Conservation (phyloP, 2,329 filamentous ascomycete genomes). For the Hymenoscyphus occultus region DNA sequence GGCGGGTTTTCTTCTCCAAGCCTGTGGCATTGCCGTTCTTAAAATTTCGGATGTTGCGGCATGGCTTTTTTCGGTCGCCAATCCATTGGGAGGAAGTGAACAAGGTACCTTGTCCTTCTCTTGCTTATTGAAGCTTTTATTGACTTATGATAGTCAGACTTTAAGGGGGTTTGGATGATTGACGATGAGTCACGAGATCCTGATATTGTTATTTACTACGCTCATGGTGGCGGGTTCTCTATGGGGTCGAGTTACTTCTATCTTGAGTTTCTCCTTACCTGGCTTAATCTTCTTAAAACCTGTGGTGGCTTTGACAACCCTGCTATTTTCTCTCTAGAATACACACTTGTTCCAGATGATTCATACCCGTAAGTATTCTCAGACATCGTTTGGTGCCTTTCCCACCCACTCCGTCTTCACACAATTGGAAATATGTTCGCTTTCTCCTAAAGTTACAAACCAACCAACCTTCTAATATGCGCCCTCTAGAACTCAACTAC, state of each 20-base stretch:
- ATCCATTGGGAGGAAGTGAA: constrained; percentile 62
- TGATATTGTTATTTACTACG: constrained; percentile 79
- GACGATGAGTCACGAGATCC: constrained; percentile 57
- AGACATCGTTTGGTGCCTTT: neutral
- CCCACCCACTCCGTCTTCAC: neutral
- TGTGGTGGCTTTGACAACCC: constrained; percentile 69
- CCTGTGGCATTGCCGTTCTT: constrained; percentile 70
- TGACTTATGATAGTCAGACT: constrained; percentile 40
- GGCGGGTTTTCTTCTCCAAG: constrained; percentile 75
- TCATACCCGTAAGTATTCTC: constrained; percentile 55
- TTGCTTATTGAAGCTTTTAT: constrained; percentile 11
- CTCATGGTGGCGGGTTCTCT: constrained; percentile 80
- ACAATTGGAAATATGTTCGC: no score
- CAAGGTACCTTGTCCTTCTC: constrained; percentile 41
- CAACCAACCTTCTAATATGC: no score
- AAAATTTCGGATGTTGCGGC: constrained; percentile 70
- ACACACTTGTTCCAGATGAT: constrained; percentile 68
- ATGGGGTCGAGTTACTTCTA: constrained; percentile 85
- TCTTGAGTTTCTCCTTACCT: constrained; percentile 75
- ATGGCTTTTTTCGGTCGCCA: constrained; percentile 62
- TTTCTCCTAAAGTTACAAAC: no score
- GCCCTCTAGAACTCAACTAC: constrained; percentile 53
- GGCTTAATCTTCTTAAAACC: constrained; percentile 62
- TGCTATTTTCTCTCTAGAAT: constrained; percentile 75
- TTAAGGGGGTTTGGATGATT: constrained; percentile 69